Conservation (phyloP, 2,329 filamentous ascomycete species). For the Bipolaris victoriae region DNA sequence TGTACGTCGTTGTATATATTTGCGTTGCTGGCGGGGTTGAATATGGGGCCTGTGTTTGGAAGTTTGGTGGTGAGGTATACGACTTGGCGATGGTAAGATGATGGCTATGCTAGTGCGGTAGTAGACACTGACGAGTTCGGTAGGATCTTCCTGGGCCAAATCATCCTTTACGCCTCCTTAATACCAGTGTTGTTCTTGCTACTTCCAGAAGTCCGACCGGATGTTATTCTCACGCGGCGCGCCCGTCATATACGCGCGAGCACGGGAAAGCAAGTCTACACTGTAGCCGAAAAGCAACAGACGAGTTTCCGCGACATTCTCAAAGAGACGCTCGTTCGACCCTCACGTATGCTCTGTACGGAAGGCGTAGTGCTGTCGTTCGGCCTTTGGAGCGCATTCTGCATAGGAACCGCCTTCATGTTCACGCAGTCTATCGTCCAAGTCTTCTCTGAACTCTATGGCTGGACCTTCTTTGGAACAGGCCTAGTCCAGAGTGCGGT, state of each 20-base stretch:
- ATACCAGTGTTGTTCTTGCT: constrained; percentile 51
- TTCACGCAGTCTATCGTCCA: constrained; percentile 58
- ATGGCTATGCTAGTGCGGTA: no score
- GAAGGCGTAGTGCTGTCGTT: constrained; percentile 58
- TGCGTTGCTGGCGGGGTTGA: constrained; percentile 53
- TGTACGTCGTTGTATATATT: constrained; percentile 54
- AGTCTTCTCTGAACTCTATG: constrained; percentile 51
- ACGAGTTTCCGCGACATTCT: constrained; percentile 44
- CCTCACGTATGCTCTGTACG: constrained; percentile 53
- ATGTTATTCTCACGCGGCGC: constrained; percentile 53
- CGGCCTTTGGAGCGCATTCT: constrained; percentile 58
- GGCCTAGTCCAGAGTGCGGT: constrained; percentile 56
- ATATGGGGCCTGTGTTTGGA: constrained; percentile 54
- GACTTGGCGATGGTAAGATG: constrained; percentile 52
- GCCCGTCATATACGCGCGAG: constrained; percentile 43
- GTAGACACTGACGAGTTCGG: constrained; percentile 17
- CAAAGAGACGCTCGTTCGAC: constrained; percentile 46
- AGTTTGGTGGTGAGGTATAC: constrained; percentile 47
- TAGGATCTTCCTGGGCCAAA: constrained; percentile 56
- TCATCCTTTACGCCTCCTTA: constrained; percentile 53
- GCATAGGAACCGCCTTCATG: constrained; percentile 56
- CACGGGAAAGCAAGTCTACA: constrained; percentile 34
- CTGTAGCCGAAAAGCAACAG: constrained; percentile 45
- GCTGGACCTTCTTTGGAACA: constrained; percentile 50
- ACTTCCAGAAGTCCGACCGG: constrained; percentile 56